Conservation (phyloP, 805 yeast species). For the Danielia reshetovae region DNA sequence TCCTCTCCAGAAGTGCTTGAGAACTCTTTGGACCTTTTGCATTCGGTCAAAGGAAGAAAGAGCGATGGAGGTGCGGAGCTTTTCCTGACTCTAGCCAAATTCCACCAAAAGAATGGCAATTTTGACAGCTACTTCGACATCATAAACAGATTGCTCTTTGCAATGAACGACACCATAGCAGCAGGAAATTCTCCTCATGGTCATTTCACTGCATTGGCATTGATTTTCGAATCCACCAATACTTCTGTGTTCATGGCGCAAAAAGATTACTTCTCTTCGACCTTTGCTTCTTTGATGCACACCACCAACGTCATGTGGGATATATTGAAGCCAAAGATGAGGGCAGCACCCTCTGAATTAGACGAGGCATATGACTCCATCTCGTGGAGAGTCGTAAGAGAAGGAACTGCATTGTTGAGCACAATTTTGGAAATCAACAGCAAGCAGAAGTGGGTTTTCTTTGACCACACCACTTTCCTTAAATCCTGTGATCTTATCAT, state of each 20-base stretch:
- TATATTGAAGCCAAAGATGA: constrained; percentile 44
- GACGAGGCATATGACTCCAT: constrained; percentile 48
- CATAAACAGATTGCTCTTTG: constrained; percentile 2
- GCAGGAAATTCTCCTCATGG: constrained; percentile 57
- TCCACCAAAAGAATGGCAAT: constrained; percentile 5
- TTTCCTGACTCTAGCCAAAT: constrained; percentile 45
- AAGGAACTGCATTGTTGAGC: constrained; percentile 56
- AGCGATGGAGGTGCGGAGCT: constrained; percentile 80
- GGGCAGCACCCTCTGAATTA: constrained; percentile 51
- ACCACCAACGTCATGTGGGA: constrained; percentile 39
- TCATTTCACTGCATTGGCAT: constrained; percentile 53
- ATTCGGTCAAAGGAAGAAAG: constrained; percentile 50
- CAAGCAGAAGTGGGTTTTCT: constrained; percentile 4
- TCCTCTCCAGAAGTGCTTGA: neutral
- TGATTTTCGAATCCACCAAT: constrained; percentile 27
- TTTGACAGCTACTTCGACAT: constrained; percentile 4
- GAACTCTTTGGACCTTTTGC: constrained; percentile 19
- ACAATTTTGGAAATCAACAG: constrained; percentile 31
- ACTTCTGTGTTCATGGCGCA: neutral
- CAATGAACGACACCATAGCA: constrained; percentile 17
- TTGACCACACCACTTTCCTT: constrained; percentile 25
- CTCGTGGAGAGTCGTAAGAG: constrained; percentile 82
- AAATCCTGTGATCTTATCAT: constrained; percentile 52
- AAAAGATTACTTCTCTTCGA: constrained; percentile 1
- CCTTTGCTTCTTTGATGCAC: constrained; percentile 16